These are phyloP conservation scores for Fusarium oxysporum DNA, from an alignment of 2,329 filamentous ascomycete species.

Conservation along the genomic window DNA sequence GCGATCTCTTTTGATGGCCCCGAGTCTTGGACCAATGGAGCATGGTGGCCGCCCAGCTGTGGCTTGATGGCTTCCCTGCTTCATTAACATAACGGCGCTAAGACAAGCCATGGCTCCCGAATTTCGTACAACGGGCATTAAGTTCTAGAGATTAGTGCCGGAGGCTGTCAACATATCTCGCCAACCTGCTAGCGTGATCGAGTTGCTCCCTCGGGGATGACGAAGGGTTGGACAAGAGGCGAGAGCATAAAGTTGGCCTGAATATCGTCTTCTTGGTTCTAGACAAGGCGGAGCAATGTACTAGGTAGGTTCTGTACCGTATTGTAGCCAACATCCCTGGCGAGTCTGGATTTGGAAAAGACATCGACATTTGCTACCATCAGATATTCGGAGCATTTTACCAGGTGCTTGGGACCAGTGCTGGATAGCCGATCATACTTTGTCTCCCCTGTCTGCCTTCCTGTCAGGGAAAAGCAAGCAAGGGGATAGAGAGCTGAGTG, in stretches of 20 bases:
- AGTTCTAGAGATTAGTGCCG: constrained; percentile 16
- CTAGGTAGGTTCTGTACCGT: background rate
- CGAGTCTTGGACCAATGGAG: constrained; percentile 25
- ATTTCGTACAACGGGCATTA: constrained; percentile 30
- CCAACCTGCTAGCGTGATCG: constrained; percentile 17
- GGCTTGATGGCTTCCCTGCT: constrained; percentile 18
- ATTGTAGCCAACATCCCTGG: background rate
- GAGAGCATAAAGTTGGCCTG: background rate
- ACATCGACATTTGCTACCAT: background rate
- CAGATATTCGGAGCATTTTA: constrained; percentile 2
- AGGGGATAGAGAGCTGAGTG: constrained; percentile 25
- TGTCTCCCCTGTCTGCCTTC: constrained; percentile 13
- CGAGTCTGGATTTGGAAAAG: background rate
- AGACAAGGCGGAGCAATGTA: constrained; percentile 1
- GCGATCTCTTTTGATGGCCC: constrained; percentile 17
- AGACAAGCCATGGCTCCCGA: constrained; percentile 25
- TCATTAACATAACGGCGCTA: constrained; percentile 23
- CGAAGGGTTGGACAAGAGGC: constrained; percentile 23
- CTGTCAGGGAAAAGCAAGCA: constrained; percentile 15
- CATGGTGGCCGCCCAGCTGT: constrained; percentile 20
- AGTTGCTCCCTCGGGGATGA: constrained; percentile 22
- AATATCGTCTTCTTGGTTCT: background rate
- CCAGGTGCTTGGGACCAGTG: constrained; percentile 29
- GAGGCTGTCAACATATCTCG: constrained; percentile 33
- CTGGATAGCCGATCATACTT: background rate